Percentiles rank a stretch among this genome's conserved stretches.
Conservation (phyloP, 2,329 filamentous ascomycete species). For the Stagonosporopsis vannaccii region DNA sequence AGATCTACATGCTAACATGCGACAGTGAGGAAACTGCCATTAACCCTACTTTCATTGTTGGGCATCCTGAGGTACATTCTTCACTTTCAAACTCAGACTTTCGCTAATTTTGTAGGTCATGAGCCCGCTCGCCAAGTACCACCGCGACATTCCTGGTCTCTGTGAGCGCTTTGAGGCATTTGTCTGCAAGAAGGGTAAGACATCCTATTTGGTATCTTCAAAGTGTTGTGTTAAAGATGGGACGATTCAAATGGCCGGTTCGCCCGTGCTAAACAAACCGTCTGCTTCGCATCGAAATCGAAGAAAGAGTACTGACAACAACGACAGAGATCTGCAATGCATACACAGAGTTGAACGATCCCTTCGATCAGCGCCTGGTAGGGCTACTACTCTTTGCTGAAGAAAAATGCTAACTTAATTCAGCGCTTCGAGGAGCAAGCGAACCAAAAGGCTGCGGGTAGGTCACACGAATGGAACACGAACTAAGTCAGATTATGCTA, state of each 20-base stretch:
- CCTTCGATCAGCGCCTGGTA: slow-evolving; percentile 81
- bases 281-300: not conserved
- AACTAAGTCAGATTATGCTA: not conserved
- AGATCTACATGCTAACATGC: not conserved
- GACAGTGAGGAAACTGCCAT: slow-evolving; percentile 83
- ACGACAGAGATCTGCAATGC: slow-evolving; percentile 83
- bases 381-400: not conserved
- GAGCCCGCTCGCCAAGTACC: slow-evolving; percentile 96
- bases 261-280: too few relatives aligned
- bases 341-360: slow-evolving; percentile 97
- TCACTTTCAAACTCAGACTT: not conserved
- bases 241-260: too few relatives aligned
- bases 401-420: not conserved
- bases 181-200: slow-evolving; percentile 78
- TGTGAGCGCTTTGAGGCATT: slow-evolving; percentile 98
- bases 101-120: slow-evolving; percentile 67
- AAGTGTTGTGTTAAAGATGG: too few relatives aligned
- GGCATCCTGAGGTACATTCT: slow-evolving; percentile 62
- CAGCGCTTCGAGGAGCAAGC: slow-evolving; percentile 80
- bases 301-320: not conserved
- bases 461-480: not conserved
- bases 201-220: not conserved
- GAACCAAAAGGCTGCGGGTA: slow-evolving; percentile 71
- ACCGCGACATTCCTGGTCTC: slow-evolving; percentile 75
- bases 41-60: slow-evolving; percentile 90